Percentiles rank a stretch among this genome's conserved stretches.
Conservation (phyloP, 2,329 filamentous ascomycete species). For the Colletotrichum phormii region DNA sequence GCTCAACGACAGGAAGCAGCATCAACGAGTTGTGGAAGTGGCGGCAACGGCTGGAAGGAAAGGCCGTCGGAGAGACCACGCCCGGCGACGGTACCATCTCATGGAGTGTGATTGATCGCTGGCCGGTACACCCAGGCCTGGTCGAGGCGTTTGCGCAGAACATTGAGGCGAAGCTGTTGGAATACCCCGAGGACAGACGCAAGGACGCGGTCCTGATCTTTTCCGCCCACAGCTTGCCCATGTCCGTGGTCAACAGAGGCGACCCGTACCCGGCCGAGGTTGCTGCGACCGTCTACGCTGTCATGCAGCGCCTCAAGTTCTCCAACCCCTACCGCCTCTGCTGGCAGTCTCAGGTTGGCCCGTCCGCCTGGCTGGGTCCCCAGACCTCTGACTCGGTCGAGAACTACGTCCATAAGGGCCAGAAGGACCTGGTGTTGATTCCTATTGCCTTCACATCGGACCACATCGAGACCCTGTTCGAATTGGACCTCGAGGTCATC, state of each 20-base stretch:
- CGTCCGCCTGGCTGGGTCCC: constrained; percentile 93
- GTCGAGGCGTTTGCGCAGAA: constrained; percentile 94
- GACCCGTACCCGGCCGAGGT: constrained; percentile 97
- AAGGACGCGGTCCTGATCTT: constrained; percentile 89
- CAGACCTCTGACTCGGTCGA: constrained; percentile 92
- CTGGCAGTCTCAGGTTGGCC: constrained; percentile 98
- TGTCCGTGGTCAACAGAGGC: constrained; percentile 96
- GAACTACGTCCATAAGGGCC: constrained; percentile 88
- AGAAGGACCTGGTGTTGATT: constrained; percentile 90
- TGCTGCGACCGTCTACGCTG: constrained; percentile 92
- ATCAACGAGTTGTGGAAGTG: constrained; percentile 99
- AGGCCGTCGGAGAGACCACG: constrained; percentile 63
- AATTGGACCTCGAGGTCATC: constrained; percentile 95
- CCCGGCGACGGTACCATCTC: constrained; percentile 78
- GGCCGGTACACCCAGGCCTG: constrained; percentile 91
- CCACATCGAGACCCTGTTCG: constrained; percentile 96
- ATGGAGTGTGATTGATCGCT: constrained; percentile 98
- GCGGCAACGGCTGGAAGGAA: constrained; percentile 88
- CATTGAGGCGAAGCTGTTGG: constrained; percentile 85
- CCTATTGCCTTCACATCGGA: constrained; percentile 99
- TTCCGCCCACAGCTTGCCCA: constrained; percentile 94
- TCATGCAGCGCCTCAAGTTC: constrained; percentile 92
- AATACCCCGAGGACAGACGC: constrained; percentile 85
- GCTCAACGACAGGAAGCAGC: constrained; percentile 95
- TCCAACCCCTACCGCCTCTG: constrained; percentile 92